phyloP scores from a whole-genome alignment of 148 eudicot genomes.

The Amaranthus cruentus region DNA sequence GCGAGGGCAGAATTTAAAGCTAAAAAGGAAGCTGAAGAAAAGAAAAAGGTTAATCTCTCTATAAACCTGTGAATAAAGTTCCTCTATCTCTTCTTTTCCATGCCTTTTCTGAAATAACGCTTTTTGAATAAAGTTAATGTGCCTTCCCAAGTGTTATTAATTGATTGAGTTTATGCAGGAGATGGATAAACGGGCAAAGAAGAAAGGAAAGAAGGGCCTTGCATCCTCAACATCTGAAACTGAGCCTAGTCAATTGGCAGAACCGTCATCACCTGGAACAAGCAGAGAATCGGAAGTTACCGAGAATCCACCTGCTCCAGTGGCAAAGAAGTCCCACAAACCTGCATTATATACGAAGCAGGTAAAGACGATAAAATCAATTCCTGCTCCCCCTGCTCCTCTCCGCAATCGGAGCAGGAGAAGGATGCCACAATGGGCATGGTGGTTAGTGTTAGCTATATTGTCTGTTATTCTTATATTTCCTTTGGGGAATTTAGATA shows the following conservation, averaged over 20 bases:
- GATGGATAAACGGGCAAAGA: constrained; percentile 76
- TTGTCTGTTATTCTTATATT: constrained; percentile 41
- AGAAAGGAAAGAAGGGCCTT: constrained; percentile 61
- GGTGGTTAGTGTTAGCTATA: constrained; percentile 39
- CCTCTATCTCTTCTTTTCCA: too few relatives aligned
- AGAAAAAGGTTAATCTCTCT: constrained; percentile 54
- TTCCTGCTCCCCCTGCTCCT: constrained; percentile 83
- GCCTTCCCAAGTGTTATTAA: background rate
- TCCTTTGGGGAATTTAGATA: constrained; percentile 49
- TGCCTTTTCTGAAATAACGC: background rate
- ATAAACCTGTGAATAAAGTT: too few relatives aligned
- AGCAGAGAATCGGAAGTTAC: constrained; percentile 37
- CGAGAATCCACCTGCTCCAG: constrained; percentile 28
- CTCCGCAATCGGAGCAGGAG: constrained; percentile 68
- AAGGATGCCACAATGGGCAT: constrained; percentile 52
- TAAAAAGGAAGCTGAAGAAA: constrained; percentile 78
- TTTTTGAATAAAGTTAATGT: background rate
- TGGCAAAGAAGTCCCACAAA: constrained; percentile 43
- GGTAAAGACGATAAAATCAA: constrained; percentile 53
- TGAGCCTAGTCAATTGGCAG: constrained; percentile 35
- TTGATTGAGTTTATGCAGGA: constrained; percentile 46
- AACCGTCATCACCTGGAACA: constrained; percentile 23
- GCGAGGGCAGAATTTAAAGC: constrained; percentile 65
- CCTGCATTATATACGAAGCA: constrained; percentile 40
- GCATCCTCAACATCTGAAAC: constrained; percentile 29